phyloP scores from a whole-genome alignment of 495 filamentous ascomycete genomes.

The Tuber umbilicatum region DNA sequence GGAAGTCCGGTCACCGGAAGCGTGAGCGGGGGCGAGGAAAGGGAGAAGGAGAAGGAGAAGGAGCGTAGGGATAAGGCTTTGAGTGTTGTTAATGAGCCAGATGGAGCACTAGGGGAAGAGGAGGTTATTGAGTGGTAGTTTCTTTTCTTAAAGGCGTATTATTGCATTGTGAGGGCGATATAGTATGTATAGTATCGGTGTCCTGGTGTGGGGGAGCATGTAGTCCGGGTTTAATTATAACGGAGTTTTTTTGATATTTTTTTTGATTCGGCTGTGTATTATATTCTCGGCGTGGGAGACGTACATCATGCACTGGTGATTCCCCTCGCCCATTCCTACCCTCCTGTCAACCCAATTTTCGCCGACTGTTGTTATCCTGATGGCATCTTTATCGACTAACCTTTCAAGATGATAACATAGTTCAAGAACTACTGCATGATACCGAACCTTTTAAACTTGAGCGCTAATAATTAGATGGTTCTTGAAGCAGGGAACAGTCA shows the following conservation, averaged over 20 bases:
- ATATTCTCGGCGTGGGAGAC: background rate
- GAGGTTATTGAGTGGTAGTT: conserved; percentile 12
- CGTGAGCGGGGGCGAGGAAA: background rate
- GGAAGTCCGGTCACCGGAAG: conserved; percentile 7
- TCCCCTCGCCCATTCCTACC: too few relatives aligned
- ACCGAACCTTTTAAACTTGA: too few relatives aligned
- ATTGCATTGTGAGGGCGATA: background rate
- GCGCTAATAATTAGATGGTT: too few relatives aligned
- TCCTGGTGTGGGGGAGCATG: background rate
- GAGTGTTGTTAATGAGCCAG: conserved; percentile 12
- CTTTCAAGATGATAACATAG: too few relatives aligned
- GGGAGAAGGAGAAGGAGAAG: conserved; percentile 1
- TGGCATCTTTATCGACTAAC: too few relatives aligned
- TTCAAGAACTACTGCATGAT: too few relatives aligned
- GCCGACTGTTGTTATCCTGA: too few relatives aligned
- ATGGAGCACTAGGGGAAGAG: conserved; percentile 5
- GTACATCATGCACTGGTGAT: background rate
- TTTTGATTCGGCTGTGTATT: background rate
- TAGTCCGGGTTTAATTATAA: background rate
- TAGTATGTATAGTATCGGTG: background rate
- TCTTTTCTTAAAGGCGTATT: background rate
- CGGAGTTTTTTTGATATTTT: background rate
- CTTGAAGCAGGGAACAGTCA: too few relatives aligned
- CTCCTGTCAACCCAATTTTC: too few relatives aligned
- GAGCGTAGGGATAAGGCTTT: conserved; percentile 6